These are phyloP conservation scores for Cetraspora pellucida DNA, from an alignment of 192 early-diverging fungal species.

Conservation along the genomic window DNA sequence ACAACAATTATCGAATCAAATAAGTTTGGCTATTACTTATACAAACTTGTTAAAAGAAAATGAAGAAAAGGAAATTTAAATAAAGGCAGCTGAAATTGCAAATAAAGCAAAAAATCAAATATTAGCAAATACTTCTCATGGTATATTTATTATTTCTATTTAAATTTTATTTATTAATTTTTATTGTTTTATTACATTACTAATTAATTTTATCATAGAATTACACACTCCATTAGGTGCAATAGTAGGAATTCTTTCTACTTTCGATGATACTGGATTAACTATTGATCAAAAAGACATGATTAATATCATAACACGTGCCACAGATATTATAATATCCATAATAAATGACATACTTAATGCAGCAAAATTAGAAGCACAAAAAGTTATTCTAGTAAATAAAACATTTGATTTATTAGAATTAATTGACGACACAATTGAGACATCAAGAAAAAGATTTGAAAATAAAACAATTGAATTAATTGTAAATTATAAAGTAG, in stretches of 20 bases:
- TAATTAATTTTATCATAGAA: conserved; percentile 4
- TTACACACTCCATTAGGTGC: conserved; percentile 44
- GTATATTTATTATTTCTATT: conserved; percentile 24
- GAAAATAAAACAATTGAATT: conserved; percentile 44
- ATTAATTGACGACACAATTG: conserved; percentile 43
- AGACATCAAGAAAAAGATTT: conserved; percentile 45
- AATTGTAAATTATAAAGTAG: conserved; percentile 45
- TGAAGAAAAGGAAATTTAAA: conserved; percentile 44
- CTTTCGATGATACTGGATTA: conserved; percentile 44
- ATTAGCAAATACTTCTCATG: conserved; percentile 45
- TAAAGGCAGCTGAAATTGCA: conserved; percentile 46
- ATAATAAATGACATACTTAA: conserved; percentile 48
- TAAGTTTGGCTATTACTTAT: conserved; percentile 48
- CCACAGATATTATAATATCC: conserved; percentile 43
- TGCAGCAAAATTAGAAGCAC: conserved; percentile 46
- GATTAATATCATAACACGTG: conserved; percentile 48
- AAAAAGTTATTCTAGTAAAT: conserved; percentile 48
- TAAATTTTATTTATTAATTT: not conserved
- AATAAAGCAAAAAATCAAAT: conserved; percentile 48
- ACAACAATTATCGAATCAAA: conserved; percentile 48
- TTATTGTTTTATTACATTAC: not conserved
- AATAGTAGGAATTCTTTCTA: conserved; percentile 46
- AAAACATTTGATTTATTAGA: conserved; percentile 47
- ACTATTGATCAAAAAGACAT: conserved; percentile 47
- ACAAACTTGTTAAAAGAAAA: conserved; percentile 44